These are phyloP conservation scores for Marasmius tenuissimus DNA, from an alignment of 1,284 basidiomycete species.

Conservation along the genomic window DNA sequence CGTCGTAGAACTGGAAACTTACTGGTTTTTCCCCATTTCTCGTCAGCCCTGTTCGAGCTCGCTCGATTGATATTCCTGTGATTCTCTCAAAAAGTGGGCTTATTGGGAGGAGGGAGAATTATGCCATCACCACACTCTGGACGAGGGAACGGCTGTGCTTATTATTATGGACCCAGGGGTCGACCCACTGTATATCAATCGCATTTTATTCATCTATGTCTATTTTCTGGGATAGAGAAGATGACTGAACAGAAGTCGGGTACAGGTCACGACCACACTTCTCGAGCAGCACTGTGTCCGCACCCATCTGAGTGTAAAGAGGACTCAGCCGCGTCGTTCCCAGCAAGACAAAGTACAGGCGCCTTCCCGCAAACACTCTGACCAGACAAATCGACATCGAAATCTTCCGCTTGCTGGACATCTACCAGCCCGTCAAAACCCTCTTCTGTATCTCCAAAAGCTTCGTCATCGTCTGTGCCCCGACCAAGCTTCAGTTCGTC, in stretches of 20 bases:
- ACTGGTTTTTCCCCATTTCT: constrained; percentile 10
- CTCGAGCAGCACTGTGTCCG: not conserved
- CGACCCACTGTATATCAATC: too few relatives aligned
- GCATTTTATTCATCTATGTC: too few relatives aligned
- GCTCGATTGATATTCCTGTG: constrained; percentile 64
- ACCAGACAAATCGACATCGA: constrained; percentile 26
- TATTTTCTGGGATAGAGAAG: too few relatives aligned
- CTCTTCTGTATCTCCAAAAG: constrained; percentile 14
- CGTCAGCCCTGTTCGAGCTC: constrained; percentile 71
- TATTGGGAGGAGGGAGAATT: not conserved
- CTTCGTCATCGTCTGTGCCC: constrained; percentile 27
- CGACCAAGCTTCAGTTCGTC: constrained; percentile 11
- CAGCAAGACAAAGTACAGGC: constrained; percentile 51
- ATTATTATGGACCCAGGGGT: too few relatives aligned
- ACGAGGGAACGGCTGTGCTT: too few relatives aligned
- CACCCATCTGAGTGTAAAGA: not conserved
- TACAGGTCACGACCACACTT: not conserved
- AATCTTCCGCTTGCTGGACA: constrained; percentile 31
- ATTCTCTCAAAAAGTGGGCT: constrained; percentile 17
- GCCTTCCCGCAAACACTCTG: constrained; percentile 19
- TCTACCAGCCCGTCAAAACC: constrained; percentile 50
- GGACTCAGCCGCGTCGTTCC: constrained; percentile 16
- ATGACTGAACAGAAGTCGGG: too few relatives aligned
- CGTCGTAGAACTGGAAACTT: not conserved
- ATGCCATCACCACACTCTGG: too few relatives aligned